Base-by-base conservation (phyloP, 805 yeast species). In the Metschnikowia bowlesiae region DNA sequence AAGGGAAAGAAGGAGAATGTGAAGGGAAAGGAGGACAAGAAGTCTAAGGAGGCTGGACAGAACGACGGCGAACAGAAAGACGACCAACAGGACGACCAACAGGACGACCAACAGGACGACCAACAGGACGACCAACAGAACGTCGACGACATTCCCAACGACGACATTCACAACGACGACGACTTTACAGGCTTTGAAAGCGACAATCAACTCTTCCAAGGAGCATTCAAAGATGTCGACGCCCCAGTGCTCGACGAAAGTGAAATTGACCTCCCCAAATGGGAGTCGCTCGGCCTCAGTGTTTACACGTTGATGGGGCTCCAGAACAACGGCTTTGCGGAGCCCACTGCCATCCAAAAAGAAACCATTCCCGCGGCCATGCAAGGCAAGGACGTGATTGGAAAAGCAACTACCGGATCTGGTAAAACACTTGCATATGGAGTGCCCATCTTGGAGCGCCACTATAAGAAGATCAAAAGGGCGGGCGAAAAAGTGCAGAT, bases 401-500 rank as follows among this genome's bases (percentile, higher is more conserved):
- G 99, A 49, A 94, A 92, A 63, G 99, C 99, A 13, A 85, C 94
- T 9, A 94, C 99, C 1, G 99, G 99, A 65, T 88, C 96, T 1
- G 99, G 99, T 76, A 94, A 94, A 65, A 94, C 99, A 0, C 73
- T 91, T 51, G 99, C 99, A 0, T 94, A 89, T 66, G 97, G 97
- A 42, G 81, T 94, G 29, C 97, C 99, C 8, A 84, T 95, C 30
- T 66, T 94, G 53, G 96, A 92, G 62, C 80, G 76, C 52, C 78
- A 80, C 51, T 58, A 82, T 8, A 31, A 18, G 9, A 30, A 32
- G 22, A 8, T n/a, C 10, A 39, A 30, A 7, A 30, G 32, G 32
- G 10, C 10, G 32, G 32, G 10, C 1, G 10, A 10, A 30, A 7
- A 4, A 10, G 10, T 11, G 8, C 10, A 10, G 32, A 9, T 2